These are phyloP conservation scores for Neoboletus brunneissimus DNA, from an alignment of 768 basidiomycete species.

Conservation along the genomic window DNA sequence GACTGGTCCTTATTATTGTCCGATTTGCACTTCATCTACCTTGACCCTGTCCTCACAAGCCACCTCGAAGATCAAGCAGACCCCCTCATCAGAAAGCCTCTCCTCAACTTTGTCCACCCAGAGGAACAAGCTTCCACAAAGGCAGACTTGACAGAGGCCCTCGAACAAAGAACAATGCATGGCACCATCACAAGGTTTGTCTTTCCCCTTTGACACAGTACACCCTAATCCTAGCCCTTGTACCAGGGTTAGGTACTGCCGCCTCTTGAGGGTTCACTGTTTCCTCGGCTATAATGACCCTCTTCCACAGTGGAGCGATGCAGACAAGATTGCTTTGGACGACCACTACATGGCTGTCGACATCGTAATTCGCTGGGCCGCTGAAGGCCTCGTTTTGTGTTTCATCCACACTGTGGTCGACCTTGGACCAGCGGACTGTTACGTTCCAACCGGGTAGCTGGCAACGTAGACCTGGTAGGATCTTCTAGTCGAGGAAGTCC, in stretches of 20 bases:
- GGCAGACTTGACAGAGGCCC: constrained; percentile 68
- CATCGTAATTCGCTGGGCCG: constrained; percentile 87
- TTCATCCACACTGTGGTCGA: constrained; percentile 85
- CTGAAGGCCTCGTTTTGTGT: constrained; percentile 81
- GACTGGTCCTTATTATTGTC: constrained; percentile 83
- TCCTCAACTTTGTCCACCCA: constrained; percentile 80
- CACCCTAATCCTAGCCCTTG: constrained; percentile 24
- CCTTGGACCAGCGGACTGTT: constrained; percentile 54
- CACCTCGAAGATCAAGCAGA: constrained; percentile 74
- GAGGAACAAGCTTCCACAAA: constrained; percentile 76
- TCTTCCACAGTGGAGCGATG: constrained; percentile 53
- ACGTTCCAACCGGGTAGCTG: too few relatives aligned
- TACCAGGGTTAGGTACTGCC: constrained; percentile 72
- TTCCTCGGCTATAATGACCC: constrained; percentile 66
- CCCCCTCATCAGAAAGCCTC: constrained; percentile 64
- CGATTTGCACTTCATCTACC: constrained; percentile 74
- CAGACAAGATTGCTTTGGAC: constrained; percentile 68
- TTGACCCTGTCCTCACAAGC: constrained; percentile 72
- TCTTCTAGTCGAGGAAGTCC: too few relatives aligned
- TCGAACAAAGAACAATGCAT: constrained; percentile 72
- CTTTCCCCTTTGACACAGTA: not conserved
- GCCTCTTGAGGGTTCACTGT: constrained; percentile 70
- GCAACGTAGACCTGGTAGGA: too few relatives aligned
- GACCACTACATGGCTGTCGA: constrained; percentile 81
- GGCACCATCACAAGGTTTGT: constrained; percentile 78